Conservation (phyloP, 2,329 filamentous ascomycete genomes). For the Neonectria hederae region DNA sequence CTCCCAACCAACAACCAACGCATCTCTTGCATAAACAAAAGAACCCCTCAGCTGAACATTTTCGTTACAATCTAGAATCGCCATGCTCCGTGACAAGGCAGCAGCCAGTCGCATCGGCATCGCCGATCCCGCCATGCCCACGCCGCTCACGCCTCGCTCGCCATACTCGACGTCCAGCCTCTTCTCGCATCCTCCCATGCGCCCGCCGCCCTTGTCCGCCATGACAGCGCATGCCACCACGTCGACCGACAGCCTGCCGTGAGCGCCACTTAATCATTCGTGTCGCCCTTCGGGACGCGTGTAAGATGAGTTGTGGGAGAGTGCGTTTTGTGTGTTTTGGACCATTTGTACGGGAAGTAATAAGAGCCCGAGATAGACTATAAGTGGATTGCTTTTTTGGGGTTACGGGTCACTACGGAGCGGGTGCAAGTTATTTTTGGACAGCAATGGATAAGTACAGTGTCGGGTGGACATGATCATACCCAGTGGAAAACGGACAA, state of each 20-base stretch:
- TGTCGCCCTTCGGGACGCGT: neutral
- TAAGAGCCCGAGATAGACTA: neutral
- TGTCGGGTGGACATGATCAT: neutral
- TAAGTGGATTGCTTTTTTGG: neutral
- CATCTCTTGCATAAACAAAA: neutral
- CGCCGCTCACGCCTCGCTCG: slow-evolving; percentile 33
- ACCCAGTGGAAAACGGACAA: neutral
- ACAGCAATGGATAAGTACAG: neutral
- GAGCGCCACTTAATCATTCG: neutral
- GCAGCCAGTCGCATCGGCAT: slow-evolving; percentile 60
- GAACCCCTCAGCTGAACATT: neutral
- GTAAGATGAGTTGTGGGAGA: neutral
- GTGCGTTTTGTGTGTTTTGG: neutral
- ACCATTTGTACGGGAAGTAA: neutral
- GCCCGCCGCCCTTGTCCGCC: slow-evolving; percentile 34
- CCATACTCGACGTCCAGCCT: slow-evolving; percentile 39
- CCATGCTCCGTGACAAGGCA: slow-evolving; percentile 62
- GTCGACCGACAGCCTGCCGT: slow-evolving; percentile 40
- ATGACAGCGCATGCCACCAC: slow-evolving; percentile 33
- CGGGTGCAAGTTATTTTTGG: neutral
- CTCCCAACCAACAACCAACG: neutral
- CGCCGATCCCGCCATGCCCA: slow-evolving; percentile 45
- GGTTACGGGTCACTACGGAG: neutral
- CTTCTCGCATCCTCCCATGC: slow-evolving; percentile 37
- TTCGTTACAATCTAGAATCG: slow-evolving; percentile 53